Base-by-base conservation (phyloP, 495 filamentous ascomycete species). In the Talaromyces ruber region DNA sequence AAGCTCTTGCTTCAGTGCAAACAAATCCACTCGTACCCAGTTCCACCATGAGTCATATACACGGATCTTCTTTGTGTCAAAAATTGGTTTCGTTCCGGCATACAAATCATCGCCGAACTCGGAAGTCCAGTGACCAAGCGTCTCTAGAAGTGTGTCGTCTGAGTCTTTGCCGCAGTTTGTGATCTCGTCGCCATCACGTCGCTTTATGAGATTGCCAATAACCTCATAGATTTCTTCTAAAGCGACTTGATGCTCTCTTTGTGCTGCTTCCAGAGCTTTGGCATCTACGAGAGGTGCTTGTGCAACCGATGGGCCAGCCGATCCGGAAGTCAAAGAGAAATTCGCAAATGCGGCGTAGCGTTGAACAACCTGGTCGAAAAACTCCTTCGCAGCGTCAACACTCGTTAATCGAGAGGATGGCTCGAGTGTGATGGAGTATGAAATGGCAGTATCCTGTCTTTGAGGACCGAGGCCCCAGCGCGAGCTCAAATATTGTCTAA, bases 241-340 rank as follows among this genome's bases (percentile, higher is more conserved):
- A 97, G 77, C 18, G 90, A 0, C 87, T 61, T 84, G 83, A 70
- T 98, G 95, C 68, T 97, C 93, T 75, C 96, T 97, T 62, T 95
- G 98, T 59, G 97, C 79, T 16, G 94, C 94, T 76, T 97, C 94
- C 63, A 98, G 86, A 30, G 94, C 94, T 22, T 95, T 94, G 2
- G 95, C 93, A 64, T 97, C 94, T 93, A 98, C 97, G 86, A 97
- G 92, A 93, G 98, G 97, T 66, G 88, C 87, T 59, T 79, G 82
- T 58, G 84, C 87, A 45, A 79, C 84, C 39, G 83, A 86, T 60
- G 75, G 84, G 53, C 86, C 91, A 50, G 79, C 85, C 66, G 89
- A 89, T 52, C 89, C 90, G 58, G 85, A 91, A 47, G 91, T 83
- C 6, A 98, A 79, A 67, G 78, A 94, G 72, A 98, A 87, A 45